Base-by-base conservation (phyloP, 345 rosid species). In the Psidium friedrichsthalianum region DNA sequence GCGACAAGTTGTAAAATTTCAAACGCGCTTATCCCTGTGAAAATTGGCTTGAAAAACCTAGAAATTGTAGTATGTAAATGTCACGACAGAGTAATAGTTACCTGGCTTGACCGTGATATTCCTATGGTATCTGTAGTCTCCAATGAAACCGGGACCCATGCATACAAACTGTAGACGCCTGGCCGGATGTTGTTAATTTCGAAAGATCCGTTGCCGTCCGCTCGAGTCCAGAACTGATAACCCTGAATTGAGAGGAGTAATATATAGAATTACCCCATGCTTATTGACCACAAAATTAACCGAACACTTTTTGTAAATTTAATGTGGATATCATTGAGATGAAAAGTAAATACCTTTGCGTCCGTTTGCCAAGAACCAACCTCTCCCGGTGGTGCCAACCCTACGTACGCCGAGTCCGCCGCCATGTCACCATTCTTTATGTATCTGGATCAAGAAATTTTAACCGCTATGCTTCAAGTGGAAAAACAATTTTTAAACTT, bases 311-410 rank as follows among this genome's bases (percentile, higher is more conserved):
- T 20, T 25, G 74, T 55, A 42, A 51, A 32, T 64, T 64, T 10
- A 11, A 51, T 36, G 47, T 9, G 80, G 47, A 18, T 5, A 25
- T 78, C 22, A 82, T 44, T 5, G 36, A 51, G 83, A 8, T 58
- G 6, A 52, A 10, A 51, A n/a, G 14, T 74, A 54, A 15, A n/a
- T 42, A 85, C 92, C 91, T 90, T 86, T 24, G 89, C 16, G 4
- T 91, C 86, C 0, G 25, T 88, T 88, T 91, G 92, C 93, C 93
- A 91, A 8, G 92, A 90, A 56, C 92, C 93, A 36, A 44, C 89
- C 3, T 84, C 86, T 22, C 93, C 93, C 27, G 89, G 91, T 6
- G 84, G 82, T 40, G 93, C 93, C 87, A 91, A 82, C 14, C 92
- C 93, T 40, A 91, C 90, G 25, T 90, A 87, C 2, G 91, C 92